A percentile compares a stretch with the other conserved stretches of the same genome.
Evolutionary conservation across 768 basidiomycete genomes (phyloP).

Genomic region (Dioszegia crocea): DNA sequence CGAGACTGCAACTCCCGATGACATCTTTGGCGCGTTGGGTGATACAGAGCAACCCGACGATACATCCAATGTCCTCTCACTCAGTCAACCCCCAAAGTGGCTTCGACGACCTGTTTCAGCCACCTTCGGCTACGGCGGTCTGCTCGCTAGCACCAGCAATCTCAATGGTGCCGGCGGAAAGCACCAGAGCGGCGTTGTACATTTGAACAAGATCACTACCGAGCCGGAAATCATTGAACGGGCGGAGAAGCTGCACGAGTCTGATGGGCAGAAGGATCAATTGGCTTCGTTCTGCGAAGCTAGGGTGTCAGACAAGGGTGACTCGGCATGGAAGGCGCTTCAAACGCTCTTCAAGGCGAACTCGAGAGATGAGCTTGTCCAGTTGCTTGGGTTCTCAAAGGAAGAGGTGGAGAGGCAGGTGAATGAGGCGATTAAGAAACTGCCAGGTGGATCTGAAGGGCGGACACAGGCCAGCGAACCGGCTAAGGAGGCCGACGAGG

Average conservation of each 20-base stretch:
- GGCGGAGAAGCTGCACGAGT: constrained; percentile 62
- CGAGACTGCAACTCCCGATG: constrained; percentile 54
- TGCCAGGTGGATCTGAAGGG: background rate
- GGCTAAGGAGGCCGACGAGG: constrained; percentile 36
- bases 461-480: background rate
- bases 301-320: constrained; percentile 50
- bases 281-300: constrained; percentile 67
- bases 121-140: constrained; percentile 89
- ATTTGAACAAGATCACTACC: constrained; percentile 71
- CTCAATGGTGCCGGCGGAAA: constrained; percentile 61
- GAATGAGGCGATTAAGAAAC: constrained; percentile 70
- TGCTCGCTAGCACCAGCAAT: constrained; percentile 74
- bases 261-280: constrained; percentile 56
- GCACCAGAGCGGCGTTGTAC: constrained; percentile 74
- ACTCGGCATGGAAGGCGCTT: constrained; percentile 77
- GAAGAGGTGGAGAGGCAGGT: constrained; percentile 73
- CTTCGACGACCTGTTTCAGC: constrained; percentile 73
- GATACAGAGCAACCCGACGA: constrained; percentile 56
- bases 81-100: constrained; percentile 97
- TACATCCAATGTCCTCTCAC: constrained; percentile 60
- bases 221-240: constrained; percentile 71
- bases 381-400: constrained; percentile 87
- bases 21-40: constrained; percentile 70
- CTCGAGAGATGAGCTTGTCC: constrained; percentile 83
- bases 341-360: constrained; percentile 71